A percentile compares a stretch with the other conserved stretches of the same genome.
Evolutionary conservation across 192 early-diverging fungal genomes (phyloP).

Genomic region (Dissophora globulifera): DNA sequence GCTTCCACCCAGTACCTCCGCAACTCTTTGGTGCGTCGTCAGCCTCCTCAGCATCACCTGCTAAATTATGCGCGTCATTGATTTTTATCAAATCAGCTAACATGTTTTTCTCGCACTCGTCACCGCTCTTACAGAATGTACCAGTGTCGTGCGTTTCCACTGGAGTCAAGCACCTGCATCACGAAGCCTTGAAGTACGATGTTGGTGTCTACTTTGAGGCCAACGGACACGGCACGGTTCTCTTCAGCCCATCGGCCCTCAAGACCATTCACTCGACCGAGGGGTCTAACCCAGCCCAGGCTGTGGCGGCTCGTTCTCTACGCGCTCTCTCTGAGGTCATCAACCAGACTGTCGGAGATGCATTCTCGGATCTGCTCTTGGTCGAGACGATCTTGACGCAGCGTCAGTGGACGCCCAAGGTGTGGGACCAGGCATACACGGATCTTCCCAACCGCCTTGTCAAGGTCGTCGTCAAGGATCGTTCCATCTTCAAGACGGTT

Average conservation of each 20-base stretch:
- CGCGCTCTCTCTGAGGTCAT: constrained; percentile 90
- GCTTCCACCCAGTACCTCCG: constrained; percentile 93
- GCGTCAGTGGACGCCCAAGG: constrained; percentile 79
- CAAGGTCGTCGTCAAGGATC: constrained; percentile 93
- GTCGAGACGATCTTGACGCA: constrained; percentile 92
- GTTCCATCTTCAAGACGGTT: constrained; percentile 92
- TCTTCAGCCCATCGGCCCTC: constrained; percentile 86
- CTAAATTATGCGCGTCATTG: no score
- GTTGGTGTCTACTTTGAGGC: constrained; percentile 99
- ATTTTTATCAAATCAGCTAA: no score
- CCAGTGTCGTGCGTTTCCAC: constrained; percentile 96
- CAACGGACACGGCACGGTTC: constrained; percentile 98
- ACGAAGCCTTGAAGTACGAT: constrained; percentile 96
- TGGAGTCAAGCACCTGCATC: constrained; percentile 99
- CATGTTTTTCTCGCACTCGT: neutral
- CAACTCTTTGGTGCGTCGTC: constrained; percentile 78
- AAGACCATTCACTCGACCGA: constrained; percentile 77
- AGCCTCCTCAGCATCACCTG: neutral
- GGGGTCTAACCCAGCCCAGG: constrained; percentile 79
- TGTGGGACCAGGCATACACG: constrained; percentile 95
- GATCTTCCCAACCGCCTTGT: constrained; percentile 95
- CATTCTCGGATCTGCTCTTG: constrained; percentile 95
- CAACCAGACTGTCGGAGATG: constrained; percentile 99
- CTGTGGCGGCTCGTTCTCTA: constrained; percentile 81
- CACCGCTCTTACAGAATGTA: constrained; percentile 66